phyloP scores from a whole-genome alignment of 148 eudicot species.

The Heliosperma pusillum region DNA sequence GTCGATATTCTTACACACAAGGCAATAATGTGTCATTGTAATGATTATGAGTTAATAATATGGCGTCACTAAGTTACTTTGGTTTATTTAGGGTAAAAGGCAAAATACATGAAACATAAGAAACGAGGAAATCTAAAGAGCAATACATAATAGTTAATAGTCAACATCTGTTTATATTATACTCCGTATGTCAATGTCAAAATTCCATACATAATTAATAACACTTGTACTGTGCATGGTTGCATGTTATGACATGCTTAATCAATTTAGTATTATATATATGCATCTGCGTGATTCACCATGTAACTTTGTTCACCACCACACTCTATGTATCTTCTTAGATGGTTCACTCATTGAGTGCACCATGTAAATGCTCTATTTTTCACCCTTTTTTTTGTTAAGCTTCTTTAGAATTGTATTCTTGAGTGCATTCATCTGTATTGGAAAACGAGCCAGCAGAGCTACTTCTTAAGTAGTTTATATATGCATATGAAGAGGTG shows the following conservation, averaged over 20 bases:
- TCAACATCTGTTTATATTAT: slow-evolving; percentile 21
- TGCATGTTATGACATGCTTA: slow-evolving; percentile 1
- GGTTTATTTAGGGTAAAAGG: neutral
- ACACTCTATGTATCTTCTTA: slow-evolving; percentile 11
- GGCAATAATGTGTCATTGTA: neutral
- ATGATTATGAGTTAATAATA: neutral
- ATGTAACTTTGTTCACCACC: slow-evolving; percentile 13
- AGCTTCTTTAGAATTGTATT: neutral
- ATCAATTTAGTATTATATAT: neutral
- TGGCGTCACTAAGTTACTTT: neutral
- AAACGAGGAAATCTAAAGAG: slow-evolving; percentile 23
- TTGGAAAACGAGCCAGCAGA: neutral
- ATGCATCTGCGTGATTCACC: neutral
- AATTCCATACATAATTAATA: slow-evolving; percentile 7
- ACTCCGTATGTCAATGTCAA: slow-evolving; percentile 34
- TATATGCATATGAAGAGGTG: too few relatives aligned
- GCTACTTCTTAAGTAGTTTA: too few relatives aligned
- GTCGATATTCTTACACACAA: neutral
- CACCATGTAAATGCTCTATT: neutral
- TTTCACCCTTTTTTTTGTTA: slow-evolving; percentile 2
- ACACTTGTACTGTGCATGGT: neutral
- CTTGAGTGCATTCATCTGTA: neutral
- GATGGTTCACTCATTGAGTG: neutral
- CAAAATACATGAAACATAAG: slow-evolving; percentile 8
- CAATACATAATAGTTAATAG: slow-evolving; percentile 31